Base-by-base conservation (phyloP, 2,329 filamentous ascomycete genomes). In the Apiospora malaysiana region DNA sequence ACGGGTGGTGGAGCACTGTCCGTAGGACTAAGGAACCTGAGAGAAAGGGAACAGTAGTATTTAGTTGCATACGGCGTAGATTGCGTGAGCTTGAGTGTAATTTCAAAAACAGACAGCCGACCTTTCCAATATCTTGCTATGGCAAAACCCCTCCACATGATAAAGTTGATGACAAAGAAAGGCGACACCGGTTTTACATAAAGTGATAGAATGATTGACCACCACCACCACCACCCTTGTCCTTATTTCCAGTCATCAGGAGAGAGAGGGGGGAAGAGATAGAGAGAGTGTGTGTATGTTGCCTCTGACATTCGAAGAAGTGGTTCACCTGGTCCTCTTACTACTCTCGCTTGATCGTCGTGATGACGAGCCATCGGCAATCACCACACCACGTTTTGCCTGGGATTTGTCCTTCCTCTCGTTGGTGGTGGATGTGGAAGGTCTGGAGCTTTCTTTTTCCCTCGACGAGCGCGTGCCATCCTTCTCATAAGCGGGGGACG, bases 401-500 rank as follows among this genome's bases (percentile, higher is more conserved):
- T 37, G 51, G 16, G 71, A 23, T 42, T 70, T 70, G 23, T 70
- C 68, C 66, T 25, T 77, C 75, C 47, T 68, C 70, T 27, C 42
- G 3, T 23, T 27, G 3, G 73, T 72, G 27, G 59, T 67, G 12
- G 72, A 42, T 2, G 45, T 37, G 66, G 74, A 75, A 21, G 21
- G 5, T 27, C 32, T 45, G 37, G 37, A 23, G 3, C 42, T 42
- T 16, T 66, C 63, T 37, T 45, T 75, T 66, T 74, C 76, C 46
- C 10, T 51, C 23, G 47, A 16, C 10, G 47, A 23, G 25, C 75
- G 76, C 75, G 69, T 37, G 72, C 70, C 74, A 74, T 70, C 74
- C 77, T 51, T 68, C 69, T 27, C 42, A 2, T 46, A 46, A 8
- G 72, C 71, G 42, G 59, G 68, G 21, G 72, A 45, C 2, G 47